These are phyloP conservation scores for Phytophthora macrochlamydospora DNA, from an alignment of 352 stramenopile genomes.

Conservation along the genomic window DNA sequence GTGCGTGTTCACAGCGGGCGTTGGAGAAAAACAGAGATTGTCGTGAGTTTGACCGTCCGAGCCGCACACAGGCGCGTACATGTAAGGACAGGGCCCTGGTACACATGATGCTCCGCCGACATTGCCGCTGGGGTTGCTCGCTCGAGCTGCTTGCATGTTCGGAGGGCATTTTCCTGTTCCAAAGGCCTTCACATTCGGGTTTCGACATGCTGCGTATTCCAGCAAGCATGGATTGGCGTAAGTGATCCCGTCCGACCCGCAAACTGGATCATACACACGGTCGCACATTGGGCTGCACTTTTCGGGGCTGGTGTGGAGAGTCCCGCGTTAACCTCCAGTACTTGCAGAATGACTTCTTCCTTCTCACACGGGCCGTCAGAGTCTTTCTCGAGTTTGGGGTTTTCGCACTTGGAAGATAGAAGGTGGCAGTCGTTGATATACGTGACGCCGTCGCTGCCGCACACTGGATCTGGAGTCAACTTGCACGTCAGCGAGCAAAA, in stretches of 20 bases:
- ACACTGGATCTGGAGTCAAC: constrained; percentile 41
- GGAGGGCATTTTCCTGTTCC: constrained; percentile 46
- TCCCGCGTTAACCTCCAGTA: constrained; percentile 20
- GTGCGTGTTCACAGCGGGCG: constrained; percentile 30
- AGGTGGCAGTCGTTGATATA: constrained; percentile 62
- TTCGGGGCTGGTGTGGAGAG: constrained; percentile 13
- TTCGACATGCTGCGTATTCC: constrained; percentile 49
- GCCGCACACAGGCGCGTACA: constrained; percentile 39
- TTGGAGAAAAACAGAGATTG: constrained; percentile 49
- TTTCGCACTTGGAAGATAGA: constrained; percentile 52
- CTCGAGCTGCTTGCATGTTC: constrained; percentile 25
- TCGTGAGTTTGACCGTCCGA: constrained; percentile 48
- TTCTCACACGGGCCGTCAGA: constrained; percentile 37
- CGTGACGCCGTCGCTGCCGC: constrained; percentile 55
- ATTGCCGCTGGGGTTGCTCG: constrained; percentile 9
- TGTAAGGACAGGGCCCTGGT: constrained; percentile 42
- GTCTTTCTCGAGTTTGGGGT: constrained; percentile 46
- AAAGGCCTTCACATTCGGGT: constrained; percentile 39
- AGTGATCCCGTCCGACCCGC: constrained; percentile 64
- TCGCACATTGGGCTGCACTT: constrained; percentile 61
- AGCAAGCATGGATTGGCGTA: constrained; percentile 71
- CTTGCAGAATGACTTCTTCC: constrained; percentile 6
- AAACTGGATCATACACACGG: constrained; percentile 53
- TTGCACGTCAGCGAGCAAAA: constrained; percentile 43
- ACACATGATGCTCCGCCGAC: constrained; percentile 36